These are phyloP conservation scores for Fonsecaea nubica DNA, from an alignment of 2,329 filamentous ascomycete genomes.

Conservation along the genomic window DNA sequence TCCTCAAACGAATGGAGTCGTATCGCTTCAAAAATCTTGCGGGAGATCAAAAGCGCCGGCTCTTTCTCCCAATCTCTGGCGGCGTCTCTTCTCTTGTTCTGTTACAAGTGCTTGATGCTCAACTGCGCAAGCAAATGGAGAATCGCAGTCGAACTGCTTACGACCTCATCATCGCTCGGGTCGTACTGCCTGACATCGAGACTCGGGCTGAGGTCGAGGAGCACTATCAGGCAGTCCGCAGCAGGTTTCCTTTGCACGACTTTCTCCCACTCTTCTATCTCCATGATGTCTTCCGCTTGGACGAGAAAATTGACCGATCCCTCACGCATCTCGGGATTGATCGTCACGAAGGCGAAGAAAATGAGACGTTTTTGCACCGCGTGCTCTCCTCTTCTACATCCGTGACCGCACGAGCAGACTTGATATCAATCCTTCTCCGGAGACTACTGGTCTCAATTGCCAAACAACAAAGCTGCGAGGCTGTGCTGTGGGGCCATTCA, in stretches of 20 bases:
- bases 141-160: constrained; percentile 69
- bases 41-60: constrained; percentile 55
- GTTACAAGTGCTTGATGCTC: constrained; percentile 74
- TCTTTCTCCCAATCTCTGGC: constrained; percentile 82
- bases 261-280: constrained; percentile 68
- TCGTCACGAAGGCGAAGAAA: constrained; percentile 38
- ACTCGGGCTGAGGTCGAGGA: constrained; percentile 38
- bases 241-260: constrained; percentile 69
- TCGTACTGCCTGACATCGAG: constrained; percentile 51
- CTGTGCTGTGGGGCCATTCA: constrained; percentile 81
- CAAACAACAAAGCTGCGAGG: constrained; percentile 65
- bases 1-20: constrained; percentile 75
- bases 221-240: constrained; percentile 58
- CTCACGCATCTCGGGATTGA: constrained; percentile 28
- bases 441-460: constrained; percentile 74
- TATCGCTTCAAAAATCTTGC: constrained; percentile 59
- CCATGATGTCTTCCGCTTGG: constrained; percentile 63
- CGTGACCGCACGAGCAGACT: constrained; percentile 76
- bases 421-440: constrained; percentile 72
- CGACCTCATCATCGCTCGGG: constrained; percentile 56
- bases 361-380: constrained; percentile 58
- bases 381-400: constrained; percentile 71
- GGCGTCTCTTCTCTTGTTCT: constrained; percentile 81
- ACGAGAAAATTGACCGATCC: constrained; percentile 37
- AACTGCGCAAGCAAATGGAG: constrained; percentile 69